Percentiles rank a stretch among this genome's conserved stretches.
Evolutionary conservation across 148 eudicot genomes (phyloP).

Genomic region (Nyssa sinensis): DNA sequence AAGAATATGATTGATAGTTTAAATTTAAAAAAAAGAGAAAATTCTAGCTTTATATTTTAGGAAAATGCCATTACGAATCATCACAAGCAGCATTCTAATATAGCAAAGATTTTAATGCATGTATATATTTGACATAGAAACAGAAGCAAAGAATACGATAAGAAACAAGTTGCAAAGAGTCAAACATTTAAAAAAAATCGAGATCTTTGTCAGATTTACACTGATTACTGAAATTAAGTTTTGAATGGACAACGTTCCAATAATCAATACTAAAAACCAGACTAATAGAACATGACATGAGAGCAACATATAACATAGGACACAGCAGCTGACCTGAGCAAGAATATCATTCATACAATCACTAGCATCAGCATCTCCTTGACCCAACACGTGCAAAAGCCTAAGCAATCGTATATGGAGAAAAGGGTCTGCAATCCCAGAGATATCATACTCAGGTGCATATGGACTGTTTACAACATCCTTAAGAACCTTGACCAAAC

Average conservation of each 20-base stretch:
- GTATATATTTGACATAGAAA: not conserved
- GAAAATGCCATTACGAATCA: not conserved
- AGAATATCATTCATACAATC: conserved; percentile 96
- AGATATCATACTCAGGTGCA: conserved; percentile 92
- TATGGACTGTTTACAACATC: conserved; percentile 93
- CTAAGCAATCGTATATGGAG: conserved; percentile 87
- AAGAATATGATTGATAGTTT: not conserved
- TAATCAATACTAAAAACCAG: not conserved
- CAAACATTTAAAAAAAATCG: not conserved
- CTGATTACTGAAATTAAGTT: not conserved
- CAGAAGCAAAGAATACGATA: not conserved
- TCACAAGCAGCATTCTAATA: not conserved
- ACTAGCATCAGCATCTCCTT: conserved; percentile 96
- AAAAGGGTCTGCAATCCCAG: conserved; percentile 94
- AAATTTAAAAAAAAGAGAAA: not conserved
- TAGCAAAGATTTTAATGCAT: conserved; percentile 1
- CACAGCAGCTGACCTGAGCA: conserved; percentile 73
- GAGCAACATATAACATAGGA: conserved; percentile 12
- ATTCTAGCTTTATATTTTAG: not conserved
- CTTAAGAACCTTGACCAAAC: conserved; percentile 78
- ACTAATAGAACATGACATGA: not conserved
- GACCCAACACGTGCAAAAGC: conserved; percentile 80
- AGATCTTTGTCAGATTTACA: not conserved
- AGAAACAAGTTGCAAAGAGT: not conserved
- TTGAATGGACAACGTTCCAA: not conserved